Conservation (phyloP, 495 filamentous ascomycete species). For the Mycothermus thermophilus region DNA sequence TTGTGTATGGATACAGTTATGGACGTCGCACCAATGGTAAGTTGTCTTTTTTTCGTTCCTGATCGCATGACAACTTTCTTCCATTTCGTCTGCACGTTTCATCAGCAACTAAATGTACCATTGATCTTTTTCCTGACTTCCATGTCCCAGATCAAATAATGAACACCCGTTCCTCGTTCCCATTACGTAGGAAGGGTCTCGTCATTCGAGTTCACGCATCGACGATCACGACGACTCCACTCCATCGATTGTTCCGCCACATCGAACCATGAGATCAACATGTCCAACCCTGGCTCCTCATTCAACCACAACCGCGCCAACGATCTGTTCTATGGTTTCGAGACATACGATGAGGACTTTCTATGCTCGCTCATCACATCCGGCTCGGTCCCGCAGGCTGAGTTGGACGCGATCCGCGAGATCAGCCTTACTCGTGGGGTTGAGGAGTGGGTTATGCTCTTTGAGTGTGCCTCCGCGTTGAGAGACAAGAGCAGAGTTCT, state of each 20-base stretch:
- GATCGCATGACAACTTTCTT: not conserved
- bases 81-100: too few relatives aligned
- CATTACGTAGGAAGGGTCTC: too few relatives aligned
- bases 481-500: constrained; percentile 6
- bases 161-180: too few relatives aligned
- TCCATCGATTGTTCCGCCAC: not conserved
- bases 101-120: too few relatives aligned
- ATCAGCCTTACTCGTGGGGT: constrained; percentile 16
- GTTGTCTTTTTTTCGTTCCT: too few relatives aligned
- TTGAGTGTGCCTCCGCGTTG: constrained; percentile 18
- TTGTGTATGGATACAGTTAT: too few relatives aligned
- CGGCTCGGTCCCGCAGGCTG: constrained; percentile 11
- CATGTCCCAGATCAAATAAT: too few relatives aligned
- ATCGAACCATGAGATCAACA: not conserved
- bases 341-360: constrained; percentile 14
- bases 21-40: too few relatives aligned
- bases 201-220: too few relatives aligned
- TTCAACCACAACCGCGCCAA: too few relatives aligned
- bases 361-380: constrained; percentile 11
- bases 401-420: constrained; percentile 12
- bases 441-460: constrained; percentile 24
- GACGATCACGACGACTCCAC: too few relatives aligned
- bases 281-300: not conserved
- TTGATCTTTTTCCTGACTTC: too few relatives aligned
- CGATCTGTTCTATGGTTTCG: constrained; percentile 17